Percentiles rank a stretch among this genome's conserved stretches.
These are phyloP conservation scores for Solanum hybrid DNA, from an alignment of 305 asterid genomes.

Conservation along the genomic window DNA sequence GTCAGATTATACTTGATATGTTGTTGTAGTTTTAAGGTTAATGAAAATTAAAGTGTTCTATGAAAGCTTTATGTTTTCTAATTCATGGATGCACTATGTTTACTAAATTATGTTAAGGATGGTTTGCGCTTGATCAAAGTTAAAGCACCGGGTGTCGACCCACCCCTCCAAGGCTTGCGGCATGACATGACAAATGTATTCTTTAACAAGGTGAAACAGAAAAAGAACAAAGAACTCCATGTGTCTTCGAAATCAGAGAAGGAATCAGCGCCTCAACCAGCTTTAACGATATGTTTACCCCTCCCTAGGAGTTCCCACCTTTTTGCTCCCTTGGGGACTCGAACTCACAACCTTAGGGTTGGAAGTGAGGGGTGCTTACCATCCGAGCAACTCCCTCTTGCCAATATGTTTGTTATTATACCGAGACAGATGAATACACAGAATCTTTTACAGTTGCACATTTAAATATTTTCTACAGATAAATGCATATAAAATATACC, in stretches of 20 bases:
- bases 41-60: not conserved
- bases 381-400: not conserved
- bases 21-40: not conserved
- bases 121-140: not conserved
- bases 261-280: not conserved
- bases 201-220: not conserved
- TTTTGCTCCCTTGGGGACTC: not conserved
- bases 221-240: not conserved
- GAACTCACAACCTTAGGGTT: not conserved
- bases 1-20: not conserved
- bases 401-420: not conserved
- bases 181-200: not conserved
- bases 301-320: not conserved
- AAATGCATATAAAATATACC: slow-evolving; percentile 29
- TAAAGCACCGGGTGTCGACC: not conserved
- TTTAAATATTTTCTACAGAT: not conserved
- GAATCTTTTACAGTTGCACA: not conserved
- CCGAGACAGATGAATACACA: not conserved
- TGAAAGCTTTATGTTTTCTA: not conserved
- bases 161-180: not conserved
- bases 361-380: not conserved
- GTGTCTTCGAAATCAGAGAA: not conserved
- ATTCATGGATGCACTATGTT: not conserved
- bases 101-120: not conserved
- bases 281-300: not conserved